Percentiles rank a stretch among this genome's conserved stretches.
Conservation (phyloP, 2,329 filamentous ascomycete species). For the Chaetomium strumarium region DNA sequence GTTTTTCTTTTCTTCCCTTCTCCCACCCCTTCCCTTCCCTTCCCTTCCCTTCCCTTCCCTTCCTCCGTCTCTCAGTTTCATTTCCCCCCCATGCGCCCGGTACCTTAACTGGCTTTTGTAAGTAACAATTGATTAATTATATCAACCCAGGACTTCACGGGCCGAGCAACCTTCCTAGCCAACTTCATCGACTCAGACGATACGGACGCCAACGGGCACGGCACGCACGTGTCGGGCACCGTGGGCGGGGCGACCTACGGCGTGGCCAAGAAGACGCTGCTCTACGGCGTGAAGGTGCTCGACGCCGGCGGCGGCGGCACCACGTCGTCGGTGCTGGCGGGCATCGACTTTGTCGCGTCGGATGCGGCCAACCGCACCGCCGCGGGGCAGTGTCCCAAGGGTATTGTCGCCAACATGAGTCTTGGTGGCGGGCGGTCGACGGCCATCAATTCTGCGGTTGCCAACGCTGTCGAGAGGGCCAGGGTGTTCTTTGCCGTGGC, state of each 20-base stretch:
- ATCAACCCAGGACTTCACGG: conserved; percentile 36
- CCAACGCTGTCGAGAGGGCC: conserved; percentile 38
- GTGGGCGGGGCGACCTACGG: conserved; percentile 38
- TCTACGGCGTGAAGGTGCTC: conserved; percentile 43
- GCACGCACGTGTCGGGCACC: conserved; percentile 42
- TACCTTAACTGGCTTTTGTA: too few relatives aligned
- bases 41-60: too few relatives aligned
- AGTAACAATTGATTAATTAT: too few relatives aligned
- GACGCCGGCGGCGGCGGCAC: conserved; percentile 32
- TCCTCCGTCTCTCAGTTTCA: too few relatives aligned
- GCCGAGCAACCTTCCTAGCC: conserved; percentile 35
- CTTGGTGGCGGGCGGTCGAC: conserved; percentile 42
- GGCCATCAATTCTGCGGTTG: conserved; percentile 47
- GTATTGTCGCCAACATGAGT: conserved; percentile 51
- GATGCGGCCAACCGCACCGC: conserved; percentile 29
- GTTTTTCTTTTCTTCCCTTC: neutral
- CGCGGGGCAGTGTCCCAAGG: conserved; percentile 31
- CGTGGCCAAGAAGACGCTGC: conserved; percentile 39
- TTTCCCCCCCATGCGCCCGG: too few relatives aligned
- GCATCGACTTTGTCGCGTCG: conserved; percentile 37
- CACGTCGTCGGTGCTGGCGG: conserved; percentile 37
- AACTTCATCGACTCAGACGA: conserved; percentile 33
- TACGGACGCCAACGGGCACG: conserved; percentile 40
- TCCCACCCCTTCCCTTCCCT: too few relatives aligned
- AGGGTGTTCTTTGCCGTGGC: conserved; percentile 50